Conservation (phyloP, 2,329 filamentous ascomycete species). For the Monilinia fructicola region DNA sequence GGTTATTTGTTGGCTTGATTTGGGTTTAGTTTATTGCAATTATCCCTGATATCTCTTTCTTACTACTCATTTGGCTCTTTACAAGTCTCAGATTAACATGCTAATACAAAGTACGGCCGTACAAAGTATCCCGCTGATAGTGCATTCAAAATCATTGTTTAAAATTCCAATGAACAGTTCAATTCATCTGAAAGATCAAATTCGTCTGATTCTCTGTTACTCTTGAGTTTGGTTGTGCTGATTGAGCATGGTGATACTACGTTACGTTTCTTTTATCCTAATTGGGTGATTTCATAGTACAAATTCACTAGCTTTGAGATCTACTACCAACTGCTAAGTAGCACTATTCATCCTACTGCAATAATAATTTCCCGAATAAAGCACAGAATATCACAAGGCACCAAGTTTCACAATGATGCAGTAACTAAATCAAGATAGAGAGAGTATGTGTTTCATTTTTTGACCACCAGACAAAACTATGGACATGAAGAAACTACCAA, state of each 20-base stretch:
- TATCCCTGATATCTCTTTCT: background rate
- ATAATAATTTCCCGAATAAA: background rate
- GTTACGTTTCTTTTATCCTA: background rate
- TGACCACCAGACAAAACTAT: slow-evolving; percentile 13
- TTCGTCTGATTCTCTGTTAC: too few species aligned
- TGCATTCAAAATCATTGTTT: too few species aligned
- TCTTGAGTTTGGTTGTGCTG: background rate
- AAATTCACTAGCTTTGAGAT: background rate
- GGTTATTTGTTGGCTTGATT: background rate
- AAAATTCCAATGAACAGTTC: too few species aligned
- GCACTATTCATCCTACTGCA: background rate
- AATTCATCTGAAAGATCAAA: too few species aligned
- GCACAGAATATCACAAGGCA: background rate
- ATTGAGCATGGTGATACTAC: background rate
- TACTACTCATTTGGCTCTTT: background rate
- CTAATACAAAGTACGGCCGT: background rate
- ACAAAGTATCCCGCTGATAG: too few species aligned
- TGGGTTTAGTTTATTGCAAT: background rate
- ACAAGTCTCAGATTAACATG: too few species aligned
- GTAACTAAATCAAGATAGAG: background rate
- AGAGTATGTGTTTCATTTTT: background rate
- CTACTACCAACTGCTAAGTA: too few species aligned
- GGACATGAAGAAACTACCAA: slow-evolving; percentile 19
- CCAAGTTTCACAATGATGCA: background rate
- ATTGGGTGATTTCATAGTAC: background rate